Base-by-base conservation (phyloP, 306 rosid species). In the Cucumis cinereus region DNA sequence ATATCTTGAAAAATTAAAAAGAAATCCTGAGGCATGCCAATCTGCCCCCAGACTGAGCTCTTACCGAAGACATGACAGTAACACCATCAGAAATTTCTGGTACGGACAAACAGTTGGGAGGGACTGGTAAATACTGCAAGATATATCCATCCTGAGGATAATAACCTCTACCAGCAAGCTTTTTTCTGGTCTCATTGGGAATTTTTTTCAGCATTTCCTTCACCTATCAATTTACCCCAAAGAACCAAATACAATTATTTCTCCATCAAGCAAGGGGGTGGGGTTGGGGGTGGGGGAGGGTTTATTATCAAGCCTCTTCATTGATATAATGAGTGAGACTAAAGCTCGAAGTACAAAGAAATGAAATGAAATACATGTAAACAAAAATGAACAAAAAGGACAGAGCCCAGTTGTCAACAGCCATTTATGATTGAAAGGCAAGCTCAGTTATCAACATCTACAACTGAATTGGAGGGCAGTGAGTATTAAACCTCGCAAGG, bases 61-160 rank as follows among this genome's bases (percentile, higher is more conserved):
- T 86, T 81, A 94, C 98, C 85, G 90, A 84, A 15, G 97, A 85
- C 91, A 94, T 88, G 72, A 90, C 81, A 41, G 84, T 94, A 81
- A 92, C 83, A n/a, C 99, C 99, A 73, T 94, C 99, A n/a, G 99
- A 94, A 83, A 90, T 91, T 76, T 81, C 96, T 7, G 99, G 99
- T 22, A 92, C 97, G 0, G 95, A 90, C 80, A 94, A 78, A 80
- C 99, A 94, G 69, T 94, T 94, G 26, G 99, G 99, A 17, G 99
- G 97, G 14, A 94, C 97, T 1, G 99, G 99, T 75, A 94, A 80
- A 75, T 81, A 80, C 63, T 84, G 82, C 83, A 92, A 49, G 75
- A 92, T 45, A 81, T 90, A 94, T 77, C 99, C 99, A 63, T 89
- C 96, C 80, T 94, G 99, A 67, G 99, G 96, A 78, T 83, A 88